phyloP scores from a whole-genome alignment of 768 basidiomycete genomes.

The Tephrocybe rancida region DNA sequence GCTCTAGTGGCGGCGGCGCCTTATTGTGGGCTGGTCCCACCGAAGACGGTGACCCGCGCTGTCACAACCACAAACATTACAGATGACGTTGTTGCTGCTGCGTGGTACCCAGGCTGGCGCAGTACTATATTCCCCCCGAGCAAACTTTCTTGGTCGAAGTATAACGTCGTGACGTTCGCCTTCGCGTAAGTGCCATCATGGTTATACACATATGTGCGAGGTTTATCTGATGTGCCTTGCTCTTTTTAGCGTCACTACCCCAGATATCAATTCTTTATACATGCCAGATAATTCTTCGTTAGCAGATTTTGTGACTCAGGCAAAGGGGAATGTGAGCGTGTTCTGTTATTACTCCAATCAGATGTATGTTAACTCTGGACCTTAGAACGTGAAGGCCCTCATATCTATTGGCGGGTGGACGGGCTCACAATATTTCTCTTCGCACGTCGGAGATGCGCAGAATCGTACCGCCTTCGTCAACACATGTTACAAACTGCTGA shows the following conservation, averaged over 20 bases:
- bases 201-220: background rate
- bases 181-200: constrained; percentile 41
- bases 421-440: constrained; percentile 65
- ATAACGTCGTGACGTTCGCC: constrained; percentile 48
- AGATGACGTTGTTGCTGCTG: constrained; percentile 44
- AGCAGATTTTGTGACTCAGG: constrained; percentile 55
- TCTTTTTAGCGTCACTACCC: constrained; percentile 34
- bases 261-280: background rate
- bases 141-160: constrained; percentile 56
- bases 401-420: constrained; percentile 74
- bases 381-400: constrained; percentile 55
- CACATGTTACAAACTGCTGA: constrained; percentile 51
- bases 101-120: constrained; percentile 63
- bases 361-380: background rate
- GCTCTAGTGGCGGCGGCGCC: constrained; percentile 28
- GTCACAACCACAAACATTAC: constrained; percentile 2
- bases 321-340: constrained; percentile 44
- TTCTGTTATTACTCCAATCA: background rate
- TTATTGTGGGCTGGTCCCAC: constrained; percentile 35
- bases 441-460: constrained; percentile 52
- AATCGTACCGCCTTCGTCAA: constrained; percentile 69
- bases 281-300: constrained; percentile 32
- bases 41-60: constrained; percentile 11
- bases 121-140: constrained; percentile 38
- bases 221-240: background rate